These are phyloP conservation scores for Suillus variegatus DNA, from an alignment of 768 basidiomycete genomes.

Conservation along the genomic window DNA sequence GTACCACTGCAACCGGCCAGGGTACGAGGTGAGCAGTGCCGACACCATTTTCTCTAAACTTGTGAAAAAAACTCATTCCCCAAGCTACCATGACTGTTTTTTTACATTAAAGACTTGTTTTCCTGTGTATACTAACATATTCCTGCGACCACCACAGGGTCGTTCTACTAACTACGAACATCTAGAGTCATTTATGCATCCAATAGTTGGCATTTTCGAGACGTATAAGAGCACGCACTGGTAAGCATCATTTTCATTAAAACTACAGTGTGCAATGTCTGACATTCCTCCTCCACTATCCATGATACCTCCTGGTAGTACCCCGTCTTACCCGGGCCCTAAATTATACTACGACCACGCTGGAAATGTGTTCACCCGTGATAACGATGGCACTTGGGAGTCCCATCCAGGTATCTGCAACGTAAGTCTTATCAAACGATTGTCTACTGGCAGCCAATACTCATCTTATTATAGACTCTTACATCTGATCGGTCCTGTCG, in stretches of 20 bases:
- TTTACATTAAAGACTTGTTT: too few species aligned
- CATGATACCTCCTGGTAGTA: background rate
- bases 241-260: background rate
- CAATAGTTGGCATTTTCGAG: too few species aligned
- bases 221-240: background rate
- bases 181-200: too few species aligned
- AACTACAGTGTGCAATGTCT: background rate
- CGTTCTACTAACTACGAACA: too few species aligned
- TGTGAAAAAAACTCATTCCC: too few species aligned
- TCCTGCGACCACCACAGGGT: too few species aligned
- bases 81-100: too few species aligned
- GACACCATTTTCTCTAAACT: too few species aligned
- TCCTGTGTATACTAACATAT: too few species aligned
- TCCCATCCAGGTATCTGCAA: background rate
- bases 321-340: background rate
- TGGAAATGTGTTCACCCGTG: background rate
- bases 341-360: background rate
- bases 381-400: background rate
- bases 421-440: background rate
- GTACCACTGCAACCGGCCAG: too few species aligned
- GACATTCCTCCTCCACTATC: background rate
- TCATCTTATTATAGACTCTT: background rate
- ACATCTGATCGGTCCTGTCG: too few species aligned
- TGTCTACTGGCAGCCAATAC: background rate
- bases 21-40: too few species aligned